Percentiles rank a stretch among this genome's conserved stretches.
These are phyloP conservation scores for Immersiporthe knoxdaviesiana DNA, from an alignment of 2,329 filamentous ascomycete genomes.

Conservation along the genomic window DNA sequence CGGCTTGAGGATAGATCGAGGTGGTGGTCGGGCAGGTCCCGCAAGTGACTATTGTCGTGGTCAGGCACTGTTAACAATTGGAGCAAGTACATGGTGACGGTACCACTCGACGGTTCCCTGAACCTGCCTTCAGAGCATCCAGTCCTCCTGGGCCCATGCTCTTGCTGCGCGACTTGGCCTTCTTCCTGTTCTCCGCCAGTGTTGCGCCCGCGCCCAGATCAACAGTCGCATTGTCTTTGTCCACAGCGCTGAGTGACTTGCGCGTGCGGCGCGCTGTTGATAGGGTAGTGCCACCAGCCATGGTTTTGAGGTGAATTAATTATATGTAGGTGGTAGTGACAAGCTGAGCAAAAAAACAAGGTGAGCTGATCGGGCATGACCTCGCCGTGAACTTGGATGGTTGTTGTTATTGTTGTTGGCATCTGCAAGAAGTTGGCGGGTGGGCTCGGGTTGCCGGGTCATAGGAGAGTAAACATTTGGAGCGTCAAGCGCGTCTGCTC, in stretches of 20 bases:
- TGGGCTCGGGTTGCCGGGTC: constrained; percentile 19
- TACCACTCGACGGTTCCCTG: constrained; percentile 80
- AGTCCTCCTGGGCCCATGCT: constrained; percentile 92
- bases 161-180: constrained; percentile 78
- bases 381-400: neutral
- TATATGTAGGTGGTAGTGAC: neutral
- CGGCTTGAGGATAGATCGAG: constrained; percentile 79
- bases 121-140: constrained; percentile 75
- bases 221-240: constrained; percentile 79
- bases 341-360: constrained; percentile 1
- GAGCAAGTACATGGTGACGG: constrained; percentile 37
- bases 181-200: constrained; percentile 59
- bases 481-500: constrained; percentile 8
- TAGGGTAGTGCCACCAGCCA: constrained; percentile 50
- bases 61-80: constrained; percentile 39
- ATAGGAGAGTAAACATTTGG: constrained; percentile 16
- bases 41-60: constrained; percentile 55
- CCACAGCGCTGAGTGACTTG: constrained; percentile 71
- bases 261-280: constrained; percentile 62
- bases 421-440: neutral
- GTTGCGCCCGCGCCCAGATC: constrained; percentile 63
- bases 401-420: constrained; percentile 1
- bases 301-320: neutral
- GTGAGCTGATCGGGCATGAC: constrained; percentile 6
- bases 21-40: constrained; percentile 52